Conservation (phyloP, 768 basidiomycete genomes). For the Agaricus subrufescens region DNA sequence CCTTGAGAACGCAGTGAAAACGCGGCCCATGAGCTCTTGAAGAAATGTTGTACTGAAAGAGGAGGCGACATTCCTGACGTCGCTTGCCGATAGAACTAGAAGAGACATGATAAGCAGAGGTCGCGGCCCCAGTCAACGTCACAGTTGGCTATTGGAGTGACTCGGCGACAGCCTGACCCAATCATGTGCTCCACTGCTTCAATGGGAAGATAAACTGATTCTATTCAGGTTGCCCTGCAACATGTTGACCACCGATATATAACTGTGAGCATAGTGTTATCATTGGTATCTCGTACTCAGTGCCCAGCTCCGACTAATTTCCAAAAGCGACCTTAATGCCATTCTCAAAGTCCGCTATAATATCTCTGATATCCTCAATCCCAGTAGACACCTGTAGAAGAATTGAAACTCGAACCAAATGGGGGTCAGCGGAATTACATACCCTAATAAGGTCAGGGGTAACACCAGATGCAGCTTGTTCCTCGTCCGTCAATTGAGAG, state of each 20-base stretch:
- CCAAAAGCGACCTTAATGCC: conserved; percentile 25
- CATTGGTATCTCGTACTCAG: not conserved
- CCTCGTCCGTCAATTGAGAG: conserved; percentile 56
- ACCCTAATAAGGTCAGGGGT: conserved; percentile 71
- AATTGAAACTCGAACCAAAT: not conserved
- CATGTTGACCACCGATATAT: not conserved
- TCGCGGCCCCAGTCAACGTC: no score
- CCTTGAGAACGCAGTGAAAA: conserved; percentile 43
- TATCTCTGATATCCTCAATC: conserved; percentile 38
- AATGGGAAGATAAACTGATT: no score
- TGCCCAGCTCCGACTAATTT: not conserved
- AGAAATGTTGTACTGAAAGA: conserved; percentile 41
- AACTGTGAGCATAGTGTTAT: not conserved
- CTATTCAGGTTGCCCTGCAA: no score
- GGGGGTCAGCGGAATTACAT: not conserved
- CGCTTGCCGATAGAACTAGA: conserved; percentile 54
- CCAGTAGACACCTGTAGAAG: conserved; percentile 25
- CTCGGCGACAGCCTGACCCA: no score
- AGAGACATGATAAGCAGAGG: conserved; percentile 33
- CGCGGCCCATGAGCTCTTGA: conserved; percentile 51
- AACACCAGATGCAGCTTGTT: conserved; percentile 63
- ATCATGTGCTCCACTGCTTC: no score
- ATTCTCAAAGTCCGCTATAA: conserved; percentile 38
- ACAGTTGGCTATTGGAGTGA: no score
- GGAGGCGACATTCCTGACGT: conserved; percentile 49